Evolutionary conservation across 768 basidiomycete species (phyloP).

Genomic region (Brasilioporus rufonigricans): DNA sequence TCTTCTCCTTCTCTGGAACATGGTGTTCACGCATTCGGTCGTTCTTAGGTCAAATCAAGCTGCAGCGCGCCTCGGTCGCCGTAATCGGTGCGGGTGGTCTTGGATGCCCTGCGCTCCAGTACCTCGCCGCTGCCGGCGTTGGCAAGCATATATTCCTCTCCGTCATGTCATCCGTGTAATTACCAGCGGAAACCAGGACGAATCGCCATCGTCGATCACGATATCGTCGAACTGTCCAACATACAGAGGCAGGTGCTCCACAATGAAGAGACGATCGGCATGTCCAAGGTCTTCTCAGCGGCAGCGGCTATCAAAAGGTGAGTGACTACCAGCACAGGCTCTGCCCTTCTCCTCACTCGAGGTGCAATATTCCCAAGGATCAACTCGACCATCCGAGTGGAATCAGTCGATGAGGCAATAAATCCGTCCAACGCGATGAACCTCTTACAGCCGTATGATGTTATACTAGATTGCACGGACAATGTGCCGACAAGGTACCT

Average conservation of each 20-base stretch:
- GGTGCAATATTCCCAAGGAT: conserved; percentile 45
- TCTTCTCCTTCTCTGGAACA: neutral
- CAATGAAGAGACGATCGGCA: conserved; percentile 64
- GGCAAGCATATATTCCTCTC: conserved; percentile 47
- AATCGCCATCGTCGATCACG: conserved; percentile 87
- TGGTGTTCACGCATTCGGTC: neutral
- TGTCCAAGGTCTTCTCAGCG: conserved; percentile 81
- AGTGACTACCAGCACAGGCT: neutral
- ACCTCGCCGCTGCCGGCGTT: conserved; percentile 88
- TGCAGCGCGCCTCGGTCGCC: conserved; percentile 71
- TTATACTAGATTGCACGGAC: conserved; percentile 94
- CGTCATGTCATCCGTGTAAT: neutral
- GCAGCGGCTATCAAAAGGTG: conserved; percentile 66
- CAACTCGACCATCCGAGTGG: conserved; percentile 66
- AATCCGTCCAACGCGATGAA: conserved; percentile 60
- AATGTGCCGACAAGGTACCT: conserved; percentile 91
- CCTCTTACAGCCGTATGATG: conserved; percentile 60
- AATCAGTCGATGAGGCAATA: conserved; percentile 53
- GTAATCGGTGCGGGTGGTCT: conserved; percentile 96
- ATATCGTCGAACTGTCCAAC: conserved; percentile 84
- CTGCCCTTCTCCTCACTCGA: neutral
- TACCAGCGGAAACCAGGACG: conserved; percentile 49
- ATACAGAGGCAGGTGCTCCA: conserved; percentile 94
- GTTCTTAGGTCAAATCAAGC: conserved; percentile 73
- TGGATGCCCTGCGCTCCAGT: conserved; percentile 94